Conservation (phyloP, 2,329 filamentous ascomycete species). For the Ophiosphaerella narmari region DNA sequence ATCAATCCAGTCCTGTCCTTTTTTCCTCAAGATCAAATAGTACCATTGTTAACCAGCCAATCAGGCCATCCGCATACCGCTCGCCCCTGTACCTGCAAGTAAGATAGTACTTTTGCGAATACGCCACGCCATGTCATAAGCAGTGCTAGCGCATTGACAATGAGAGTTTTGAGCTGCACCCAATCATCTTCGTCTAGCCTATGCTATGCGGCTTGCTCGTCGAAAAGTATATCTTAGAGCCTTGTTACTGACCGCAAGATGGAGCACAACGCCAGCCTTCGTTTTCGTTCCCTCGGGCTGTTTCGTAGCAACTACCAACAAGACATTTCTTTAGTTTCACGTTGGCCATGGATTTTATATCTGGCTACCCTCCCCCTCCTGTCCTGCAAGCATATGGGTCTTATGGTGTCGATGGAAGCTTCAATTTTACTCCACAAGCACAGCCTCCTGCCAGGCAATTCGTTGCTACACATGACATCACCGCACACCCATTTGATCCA, state of each 20-base stretch:
- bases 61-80: too few relatives aligned
- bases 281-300: not conserved
- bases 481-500: too few relatives aligned
- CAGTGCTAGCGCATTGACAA: not conserved
- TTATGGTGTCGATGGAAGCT: not conserved
- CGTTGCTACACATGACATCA: not conserved
- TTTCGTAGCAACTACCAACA: not conserved
- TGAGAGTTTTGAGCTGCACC: constrained; percentile 8
- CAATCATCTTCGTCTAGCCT: constrained; percentile 1
- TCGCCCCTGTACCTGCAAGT: too few relatives aligned
- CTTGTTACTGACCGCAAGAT: not conserved
- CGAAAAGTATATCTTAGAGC: not conserved
- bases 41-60: too few relatives aligned
- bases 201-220: not conserved
- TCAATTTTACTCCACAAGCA: too few relatives aligned
- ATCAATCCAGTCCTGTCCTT: too few relatives aligned
- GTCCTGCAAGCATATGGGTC: not conserved
- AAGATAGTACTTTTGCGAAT: too few relatives aligned
- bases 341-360: too few relatives aligned
- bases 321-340: too few relatives aligned
- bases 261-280: not conserved
- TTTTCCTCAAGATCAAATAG: too few relatives aligned
- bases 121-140: too few relatives aligned
- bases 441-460: not conserved
- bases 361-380: too few relatives aligned